Evolutionary conservation across 768 basidiomycete species (phyloP), one percentile per base, ranked within the genome.

Genomic region (Lactarius akahatsu): DNA sequence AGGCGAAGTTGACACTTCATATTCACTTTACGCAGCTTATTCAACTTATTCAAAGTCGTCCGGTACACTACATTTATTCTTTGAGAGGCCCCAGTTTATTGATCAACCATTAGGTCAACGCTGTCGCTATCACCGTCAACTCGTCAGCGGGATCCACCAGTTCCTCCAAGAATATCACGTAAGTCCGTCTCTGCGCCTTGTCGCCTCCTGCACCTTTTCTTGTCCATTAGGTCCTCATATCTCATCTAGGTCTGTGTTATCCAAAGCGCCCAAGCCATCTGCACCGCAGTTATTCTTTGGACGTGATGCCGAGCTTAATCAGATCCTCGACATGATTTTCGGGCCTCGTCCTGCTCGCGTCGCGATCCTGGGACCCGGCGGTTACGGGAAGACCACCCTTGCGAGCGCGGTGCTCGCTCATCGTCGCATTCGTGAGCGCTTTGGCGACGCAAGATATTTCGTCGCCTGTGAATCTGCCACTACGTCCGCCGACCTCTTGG

Each of bases 381-480:
- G 79, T 23, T 79, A 79, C 67, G 78, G 79, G 15, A 80, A 80
- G 64, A 79, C 79, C 6, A 73, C 77, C 4, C 63, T 76, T 28
- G 77, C 79, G 2, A 69, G 77, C 4, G 74, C 75, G 2, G 72
- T 78, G n/a, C 71, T 75, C n/a, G 66, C 76, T 45, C 67, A 73
- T 36, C 30, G 62, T 28, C 52, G 63, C 9, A 63, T 78, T 8
- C 63, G 70, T 36, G 36, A 70, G 9, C 66, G 60, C 13, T 78
- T 76, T 66, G 68, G 68, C 6, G 68, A 64, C 9, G 60, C 68
- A 32, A 69, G 66, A 16, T 73, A 75, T 65, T 80, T 77, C 72
- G 74, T 78, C 7, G 72, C 77, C 13, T 80, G 79, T 55, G 70
- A 75, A 45, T 71, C 70, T 28, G 74, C 74, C 20, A 74, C 69